These are phyloP conservation scores for Daldinia caldariorum DNA, from an alignment of 495 filamentous ascomycete genomes.

Conservation along the genomic window DNA sequence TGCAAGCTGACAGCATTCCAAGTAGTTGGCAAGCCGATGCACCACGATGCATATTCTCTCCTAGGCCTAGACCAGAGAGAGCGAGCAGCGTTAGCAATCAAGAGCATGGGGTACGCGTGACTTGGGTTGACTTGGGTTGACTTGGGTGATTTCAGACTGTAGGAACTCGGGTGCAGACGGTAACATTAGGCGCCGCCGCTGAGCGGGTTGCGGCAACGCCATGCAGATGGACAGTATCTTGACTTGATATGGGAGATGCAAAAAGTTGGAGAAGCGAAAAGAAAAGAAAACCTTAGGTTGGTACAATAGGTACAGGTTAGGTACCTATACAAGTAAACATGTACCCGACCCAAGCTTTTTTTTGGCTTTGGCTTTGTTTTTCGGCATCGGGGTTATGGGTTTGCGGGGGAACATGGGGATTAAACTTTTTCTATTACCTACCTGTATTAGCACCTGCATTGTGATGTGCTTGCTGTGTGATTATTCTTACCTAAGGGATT, in stretches of 20 bases:
- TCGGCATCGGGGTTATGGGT: not conserved
- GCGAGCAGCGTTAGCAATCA: slow-evolving; percentile 1
- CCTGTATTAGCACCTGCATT: not conserved
- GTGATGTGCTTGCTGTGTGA: not conserved
- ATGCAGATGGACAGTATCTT: not conserved
- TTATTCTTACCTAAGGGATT: not conserved
- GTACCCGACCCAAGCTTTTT: too few species aligned
- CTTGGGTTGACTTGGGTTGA: not conserved
- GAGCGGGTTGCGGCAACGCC: not conserved
- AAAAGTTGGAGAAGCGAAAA: slow-evolving; percentile 3
- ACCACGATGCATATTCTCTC: slow-evolving; percentile 4
- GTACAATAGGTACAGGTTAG: too few species aligned
- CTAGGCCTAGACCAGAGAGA: not conserved
- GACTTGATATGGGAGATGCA: slow-evolving; percentile 2
- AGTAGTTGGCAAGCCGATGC: not conserved
- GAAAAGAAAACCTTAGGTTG: not conserved
- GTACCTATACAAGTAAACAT: not conserved
- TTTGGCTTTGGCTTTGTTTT: not conserved
- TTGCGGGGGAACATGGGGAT: slow-evolving; percentile 1
- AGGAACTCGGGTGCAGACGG: slow-evolving; percentile 1
- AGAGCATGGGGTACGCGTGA: slow-evolving; percentile 1
- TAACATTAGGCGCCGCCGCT: slow-evolving; percentile 3
- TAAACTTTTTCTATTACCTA: not conserved
- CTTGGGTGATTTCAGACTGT: not conserved
- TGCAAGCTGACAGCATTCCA: slow-evolving; percentile 41